phyloP scores from a whole-genome alignment of 306 rosid species.

The Trifolium subterraneum region DNA sequence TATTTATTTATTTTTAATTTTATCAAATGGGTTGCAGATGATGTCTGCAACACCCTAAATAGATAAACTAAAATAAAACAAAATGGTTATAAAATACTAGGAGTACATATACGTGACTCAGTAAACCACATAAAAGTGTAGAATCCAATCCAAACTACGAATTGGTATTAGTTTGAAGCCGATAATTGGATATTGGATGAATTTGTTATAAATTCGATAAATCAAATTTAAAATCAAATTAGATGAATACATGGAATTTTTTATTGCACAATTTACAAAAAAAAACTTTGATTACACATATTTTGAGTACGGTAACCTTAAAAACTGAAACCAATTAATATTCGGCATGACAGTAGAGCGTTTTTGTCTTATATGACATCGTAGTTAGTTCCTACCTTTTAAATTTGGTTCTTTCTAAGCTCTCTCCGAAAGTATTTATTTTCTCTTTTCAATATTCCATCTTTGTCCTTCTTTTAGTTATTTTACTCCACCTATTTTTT shows the following conservation, averaged over 20 bases:
- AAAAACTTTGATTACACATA: not conserved
- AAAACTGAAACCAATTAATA: not conserved
- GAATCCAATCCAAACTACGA: too few relatives aligned
- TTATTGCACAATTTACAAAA: too few relatives aligned
- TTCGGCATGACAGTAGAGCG: not conserved
- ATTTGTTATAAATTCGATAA: not conserved
- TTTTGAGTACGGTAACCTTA: not conserved
- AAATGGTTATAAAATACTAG: too few relatives aligned
- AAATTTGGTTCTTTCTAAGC: not conserved
- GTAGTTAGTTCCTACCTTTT: not conserved
- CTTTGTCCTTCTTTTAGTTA: not conserved
- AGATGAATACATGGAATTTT: not conserved
- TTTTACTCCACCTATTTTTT: not conserved
- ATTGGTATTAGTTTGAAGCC: too few relatives aligned
- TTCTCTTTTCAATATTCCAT: not conserved
- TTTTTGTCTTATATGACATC: not conserved
- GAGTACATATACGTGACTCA: too few relatives aligned
- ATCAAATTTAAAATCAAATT: not conserved
- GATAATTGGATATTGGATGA: too few relatives aligned
- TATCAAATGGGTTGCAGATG: too few relatives aligned
- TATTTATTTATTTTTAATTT: too few relatives aligned
- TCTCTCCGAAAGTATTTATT: not conserved
- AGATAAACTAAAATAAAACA: too few relatives aligned
- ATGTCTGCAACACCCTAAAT: too few relatives aligned
- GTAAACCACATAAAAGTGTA: too few relatives aligned